phyloP scores from a whole-genome alignment of 345 rosid genomes.

The Triadica sebifera region DNA sequence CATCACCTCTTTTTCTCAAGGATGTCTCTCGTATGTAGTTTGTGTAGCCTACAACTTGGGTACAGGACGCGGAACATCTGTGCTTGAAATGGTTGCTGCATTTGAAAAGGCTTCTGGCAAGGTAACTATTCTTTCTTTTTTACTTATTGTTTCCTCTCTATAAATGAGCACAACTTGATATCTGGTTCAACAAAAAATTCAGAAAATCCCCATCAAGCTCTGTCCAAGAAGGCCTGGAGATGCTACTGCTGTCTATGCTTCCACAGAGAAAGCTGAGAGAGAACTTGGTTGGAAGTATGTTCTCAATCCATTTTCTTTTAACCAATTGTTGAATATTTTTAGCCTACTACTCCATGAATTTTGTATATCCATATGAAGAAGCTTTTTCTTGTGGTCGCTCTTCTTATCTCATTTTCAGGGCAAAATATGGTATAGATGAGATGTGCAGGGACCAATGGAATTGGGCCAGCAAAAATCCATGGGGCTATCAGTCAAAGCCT shows the following conservation, averaged over 20 bases:
- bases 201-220: constrained; percentile 80
- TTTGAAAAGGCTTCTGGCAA: constrained; percentile 90
- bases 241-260: constrained; percentile 85
- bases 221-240: constrained; percentile 92
- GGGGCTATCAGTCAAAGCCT: constrained; percentile 73
- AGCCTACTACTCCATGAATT: neutral
- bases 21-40: constrained; percentile 40
- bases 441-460: constrained; percentile 99
- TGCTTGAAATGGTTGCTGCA: constrained; percentile 90
- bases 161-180: neutral
- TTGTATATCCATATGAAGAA: neutral
- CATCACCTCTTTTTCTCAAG: neutral
- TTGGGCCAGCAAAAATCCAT: constrained; percentile 82
- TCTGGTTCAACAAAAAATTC: constrained; percentile 19
- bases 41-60: constrained; percentile 88
- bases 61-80: constrained; percentile 81
- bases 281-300: constrained; percentile 96
- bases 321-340: neutral
- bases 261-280: constrained; percentile 66
- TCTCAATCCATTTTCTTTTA: constrained; percentile 3
- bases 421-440: constrained; percentile 78
- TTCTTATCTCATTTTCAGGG: constrained; percentile 46
- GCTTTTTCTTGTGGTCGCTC: neutral
- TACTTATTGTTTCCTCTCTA: neutral
- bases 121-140: constrained; percentile 41